Percentiles rank a stretch among this genome's conserved stretches.
Evolutionary conservation across 2,329 filamentous ascomycete species (phyloP).

Genomic region (Grosmannia huntii): DNA sequence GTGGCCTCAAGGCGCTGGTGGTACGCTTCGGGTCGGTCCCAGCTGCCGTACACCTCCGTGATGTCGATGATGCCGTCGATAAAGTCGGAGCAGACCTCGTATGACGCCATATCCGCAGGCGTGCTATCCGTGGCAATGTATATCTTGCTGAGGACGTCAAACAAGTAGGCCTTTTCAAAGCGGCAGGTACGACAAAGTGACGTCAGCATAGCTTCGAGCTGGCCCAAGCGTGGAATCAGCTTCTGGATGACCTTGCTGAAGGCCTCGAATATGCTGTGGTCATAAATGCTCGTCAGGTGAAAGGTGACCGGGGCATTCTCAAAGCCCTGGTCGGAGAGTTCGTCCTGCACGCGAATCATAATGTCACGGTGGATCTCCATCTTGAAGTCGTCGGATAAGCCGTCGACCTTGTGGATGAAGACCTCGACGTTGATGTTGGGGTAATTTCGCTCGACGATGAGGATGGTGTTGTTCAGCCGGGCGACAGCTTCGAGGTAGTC

Average conservation of each 20-base stretch:
- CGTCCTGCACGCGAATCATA: conserved; percentile 89
- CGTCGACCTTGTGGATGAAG: conserved; percentile 98
- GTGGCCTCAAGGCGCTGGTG: conserved; percentile 44
- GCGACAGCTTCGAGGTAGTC: conserved; percentile 89
- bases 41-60: conserved; percentile 83
- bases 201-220: conserved; percentile 86
- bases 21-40: conserved; percentile 43
- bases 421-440: conserved; percentile 95
- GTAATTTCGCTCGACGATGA: conserved; percentile 78
- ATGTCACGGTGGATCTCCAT: conserved; percentile 95
- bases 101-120: conserved; percentile 87
- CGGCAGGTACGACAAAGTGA: conserved; percentile 86
- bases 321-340: conserved; percentile 83
- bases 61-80: conserved; percentile 98
- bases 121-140: conserved; percentile 95
- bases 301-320: conserved; percentile 91
- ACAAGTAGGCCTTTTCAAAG: conserved; percentile 96
- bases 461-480: conserved; percentile 75
- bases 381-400: conserved; percentile 93
- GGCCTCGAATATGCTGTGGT: conserved; percentile 92
- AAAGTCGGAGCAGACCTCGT: conserved; percentile 97
- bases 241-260: conserved; percentile 99
- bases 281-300: conserved; percentile 95
- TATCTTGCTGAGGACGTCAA: conserved; percentile 95
- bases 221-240: conserved; percentile 83